phyloP scores from a whole-genome alignment of 2,329 filamentous ascomycete genomes.

The Stagonosporopsis chrysanthemi region DNA sequence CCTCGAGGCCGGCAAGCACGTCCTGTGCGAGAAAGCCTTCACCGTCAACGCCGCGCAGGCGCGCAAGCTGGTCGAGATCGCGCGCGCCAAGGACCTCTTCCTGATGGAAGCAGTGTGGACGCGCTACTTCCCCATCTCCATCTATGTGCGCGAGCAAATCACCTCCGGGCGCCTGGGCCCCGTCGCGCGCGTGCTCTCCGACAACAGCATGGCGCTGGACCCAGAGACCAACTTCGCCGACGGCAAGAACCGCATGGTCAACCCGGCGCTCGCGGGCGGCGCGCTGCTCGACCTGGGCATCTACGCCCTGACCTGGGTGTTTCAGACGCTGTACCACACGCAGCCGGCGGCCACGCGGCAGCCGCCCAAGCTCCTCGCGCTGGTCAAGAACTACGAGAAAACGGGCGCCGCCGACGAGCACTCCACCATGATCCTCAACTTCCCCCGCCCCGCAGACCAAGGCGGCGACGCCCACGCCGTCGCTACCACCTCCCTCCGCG shows the following conservation, averaged over 20 bases:
- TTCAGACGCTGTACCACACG: conserved; percentile 85
- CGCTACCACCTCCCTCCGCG: conserved; percentile 59
- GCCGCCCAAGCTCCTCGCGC: conserved; percentile 70
- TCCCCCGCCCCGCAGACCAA: conserved; percentile 65
- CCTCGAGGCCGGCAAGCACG: conserved; percentile 82
- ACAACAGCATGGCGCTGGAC: conserved; percentile 66
- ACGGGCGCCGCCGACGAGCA: conserved; percentile 77
- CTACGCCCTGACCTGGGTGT: conserved; percentile 89
- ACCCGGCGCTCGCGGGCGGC: conserved; percentile 81
- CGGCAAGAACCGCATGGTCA: conserved; percentile 76
- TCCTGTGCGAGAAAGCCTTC: conserved; percentile 90
- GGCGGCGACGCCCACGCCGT: conserved; percentile 72
- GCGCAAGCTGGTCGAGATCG: conserved; percentile 73
- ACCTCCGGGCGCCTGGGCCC: conserved; percentile 61
- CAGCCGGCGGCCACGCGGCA: conserved; percentile 70
- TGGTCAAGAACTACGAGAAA: conserved; percentile 74
- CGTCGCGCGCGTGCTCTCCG: conserved; percentile 64
- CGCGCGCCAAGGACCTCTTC: conserved; percentile 69
- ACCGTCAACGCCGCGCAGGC: conserved; percentile 83
- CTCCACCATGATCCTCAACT: conserved; percentile 79
- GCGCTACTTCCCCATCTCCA: conserved; percentile 83
- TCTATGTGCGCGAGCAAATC: conserved; percentile 74
- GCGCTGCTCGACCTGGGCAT: conserved; percentile 85
- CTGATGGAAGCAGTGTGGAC: conserved; percentile 78
- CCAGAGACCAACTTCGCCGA: conserved; percentile 63